Evolutionary conservation across 352 stramenopile genomes (phyloP).

Genomic region (Phytophthora pini): DNA sequence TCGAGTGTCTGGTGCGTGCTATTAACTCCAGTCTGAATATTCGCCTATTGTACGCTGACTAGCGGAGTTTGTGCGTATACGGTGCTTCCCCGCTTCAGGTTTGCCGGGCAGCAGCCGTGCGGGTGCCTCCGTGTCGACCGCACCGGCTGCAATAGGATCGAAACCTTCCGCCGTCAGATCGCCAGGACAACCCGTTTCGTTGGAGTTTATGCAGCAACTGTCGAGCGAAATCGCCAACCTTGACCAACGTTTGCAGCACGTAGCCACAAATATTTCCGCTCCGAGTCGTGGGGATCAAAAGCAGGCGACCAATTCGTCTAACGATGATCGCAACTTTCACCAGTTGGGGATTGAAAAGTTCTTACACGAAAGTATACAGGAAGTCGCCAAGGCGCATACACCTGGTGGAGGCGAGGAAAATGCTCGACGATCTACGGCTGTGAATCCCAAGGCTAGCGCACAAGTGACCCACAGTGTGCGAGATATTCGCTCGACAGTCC

Average conservation of each 20-base stretch:
- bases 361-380: slow-evolving; percentile 54
- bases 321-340: slow-evolving; percentile 26
- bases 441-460: slow-evolving; percentile 47
- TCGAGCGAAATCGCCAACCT: slow-evolving; percentile 34
- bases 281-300: slow-evolving; percentile 7
- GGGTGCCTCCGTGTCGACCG: slow-evolving; percentile 20
- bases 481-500: slow-evolving; percentile 68
- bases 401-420: slow-evolving; percentile 1
- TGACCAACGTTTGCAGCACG: slow-evolving; percentile 33
- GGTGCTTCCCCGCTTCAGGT: background rate
- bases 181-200: slow-evolving; percentile 8
- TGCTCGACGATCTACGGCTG: background rate
- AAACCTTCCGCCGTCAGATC: slow-evolving; percentile 1
- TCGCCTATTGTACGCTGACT: background rate
- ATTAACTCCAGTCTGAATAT: background rate
- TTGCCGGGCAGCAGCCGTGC: slow-evolving; percentile 7
- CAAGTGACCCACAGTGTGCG: slow-evolving; percentile 67
- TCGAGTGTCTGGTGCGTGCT: background rate
- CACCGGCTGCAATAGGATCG: slow-evolving; percentile 8
- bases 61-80: background rate
- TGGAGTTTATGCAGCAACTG: slow-evolving; percentile 38
- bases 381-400: slow-evolving; percentile 39
- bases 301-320: background rate
- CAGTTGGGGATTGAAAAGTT: slow-evolving; percentile 58
- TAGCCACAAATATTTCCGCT: slow-evolving; percentile 14